Percentiles rank a stretch among this genome's conserved stretches.
phyloP scores from a whole-genome alignment of 2,329 filamentous ascomycete genomes.

The Neofusicoccum ribis region DNA sequence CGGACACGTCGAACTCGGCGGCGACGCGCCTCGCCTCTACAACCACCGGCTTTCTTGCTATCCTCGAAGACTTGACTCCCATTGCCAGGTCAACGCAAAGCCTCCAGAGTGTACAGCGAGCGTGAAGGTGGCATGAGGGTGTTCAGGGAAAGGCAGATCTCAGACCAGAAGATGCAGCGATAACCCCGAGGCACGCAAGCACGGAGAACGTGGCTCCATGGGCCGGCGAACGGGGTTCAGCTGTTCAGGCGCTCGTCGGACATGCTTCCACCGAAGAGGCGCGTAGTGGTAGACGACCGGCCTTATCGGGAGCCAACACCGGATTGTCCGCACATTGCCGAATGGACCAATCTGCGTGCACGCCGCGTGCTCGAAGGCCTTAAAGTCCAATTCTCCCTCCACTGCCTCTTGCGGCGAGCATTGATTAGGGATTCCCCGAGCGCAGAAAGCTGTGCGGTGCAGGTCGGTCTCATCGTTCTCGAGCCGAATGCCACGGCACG shows the following conservation, averaged over 20 bases:
- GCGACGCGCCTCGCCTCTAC: constrained; percentile 12
- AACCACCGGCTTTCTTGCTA: constrained; percentile 4
- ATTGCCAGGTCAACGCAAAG: neutral
- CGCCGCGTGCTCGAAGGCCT: neutral
- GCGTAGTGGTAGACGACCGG: neutral
- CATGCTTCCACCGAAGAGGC: neutral
- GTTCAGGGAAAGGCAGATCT: neutral
- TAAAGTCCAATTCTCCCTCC: neutral
- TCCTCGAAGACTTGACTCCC: constrained; percentile 14
- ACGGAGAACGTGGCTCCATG: neutral
- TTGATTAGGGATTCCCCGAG: neutral
- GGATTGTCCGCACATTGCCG: constrained; percentile 1
- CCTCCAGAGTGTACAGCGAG: neutral
- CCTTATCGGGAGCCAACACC: neutral
- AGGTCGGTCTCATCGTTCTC: neutral
- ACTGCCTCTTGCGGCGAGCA: no score
- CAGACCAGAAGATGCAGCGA: neutral
- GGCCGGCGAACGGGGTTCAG: neutral
- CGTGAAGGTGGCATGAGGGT: neutral
- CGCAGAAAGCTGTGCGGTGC: neutral
- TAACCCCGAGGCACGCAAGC: neutral
- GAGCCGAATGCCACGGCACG: neutral
- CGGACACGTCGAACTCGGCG: constrained; percentile 5
- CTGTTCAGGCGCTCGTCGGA: neutral
- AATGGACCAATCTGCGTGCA: neutral